These are phyloP conservation scores for Ophiostoma ulmi DNA, from an alignment of 2,329 filamentous ascomycete species.

Conservation along the genomic window DNA sequence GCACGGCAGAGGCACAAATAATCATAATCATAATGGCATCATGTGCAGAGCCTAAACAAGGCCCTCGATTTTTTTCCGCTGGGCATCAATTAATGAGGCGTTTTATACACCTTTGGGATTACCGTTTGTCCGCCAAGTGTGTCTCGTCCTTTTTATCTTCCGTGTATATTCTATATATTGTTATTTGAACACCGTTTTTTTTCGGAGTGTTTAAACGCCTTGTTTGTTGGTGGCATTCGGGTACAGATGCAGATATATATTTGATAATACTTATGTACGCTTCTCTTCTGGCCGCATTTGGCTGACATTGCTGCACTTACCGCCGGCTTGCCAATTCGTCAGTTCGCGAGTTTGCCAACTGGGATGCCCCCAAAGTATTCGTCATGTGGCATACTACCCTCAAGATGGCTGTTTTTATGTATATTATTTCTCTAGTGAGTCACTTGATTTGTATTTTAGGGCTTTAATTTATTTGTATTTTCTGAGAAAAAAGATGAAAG, in stretches of 20 bases:
- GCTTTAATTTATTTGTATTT: background rate
- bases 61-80: background rate
- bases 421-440: background rate
- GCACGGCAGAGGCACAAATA: background rate
- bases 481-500: background rate
- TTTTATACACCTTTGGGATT: background rate
- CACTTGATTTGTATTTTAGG: background rate
- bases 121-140: background rate
- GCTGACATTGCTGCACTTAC: background rate
- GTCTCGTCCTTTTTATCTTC: too few relatives aligned
- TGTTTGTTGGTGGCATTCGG: background rate
- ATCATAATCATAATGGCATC: background rate
- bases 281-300: background rate
- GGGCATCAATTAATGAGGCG: slow-evolving; percentile 5
- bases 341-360: background rate
- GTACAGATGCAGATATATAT: background rate
- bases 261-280: background rate
- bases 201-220: background rate
- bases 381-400: background rate
- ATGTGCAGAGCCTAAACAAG: background rate
- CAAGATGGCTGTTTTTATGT: background rate
- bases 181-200: background rate
- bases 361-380: background rate
- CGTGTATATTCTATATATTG: background rate
- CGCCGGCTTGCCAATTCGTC: too few relatives aligned